Evolutionary conservation across 768 basidiomycete genomes (phyloP), one percentile per base, ranked within the genome.

Genomic region (Chalciporus chontae): DNA sequence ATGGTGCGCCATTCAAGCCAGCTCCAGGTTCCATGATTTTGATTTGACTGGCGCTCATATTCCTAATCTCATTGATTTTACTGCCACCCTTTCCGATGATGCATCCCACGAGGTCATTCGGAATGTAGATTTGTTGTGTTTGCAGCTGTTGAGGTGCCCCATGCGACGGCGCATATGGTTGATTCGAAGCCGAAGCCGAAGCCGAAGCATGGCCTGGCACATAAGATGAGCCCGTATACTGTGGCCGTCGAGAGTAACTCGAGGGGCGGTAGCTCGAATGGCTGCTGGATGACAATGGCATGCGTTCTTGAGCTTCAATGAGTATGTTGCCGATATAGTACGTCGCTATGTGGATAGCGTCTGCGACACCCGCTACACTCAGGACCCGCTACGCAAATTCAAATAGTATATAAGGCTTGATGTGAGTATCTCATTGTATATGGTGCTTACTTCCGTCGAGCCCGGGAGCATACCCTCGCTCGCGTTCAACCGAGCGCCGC

Each of bases 261-360:
- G 86, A 75, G 40, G 88, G 92, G 40, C 84, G 85, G 65, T 85
- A 90, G 36, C 58, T 68, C 19, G 73, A 67, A 61, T 73, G 70
- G 44, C 78, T 71, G 50, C 34, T 36, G n/a, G 34, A 36, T 3
- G 83, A 73, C 44, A 88, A 75, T 4, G 89, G 89, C 79, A 81
- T 81, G 51, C 87, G 85, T 54, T 91, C 89, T 64, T 91, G 86
- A 6, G 92, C 87, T 67, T 96, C 93, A 58, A 95, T 87, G 47
- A 99, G 84, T 61, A 98, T 96, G 56, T 94, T 97, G 48, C 96
- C 96, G 54, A 99, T 94, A 69, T 99, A 98, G 73, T 98, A 99
- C 4, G 95, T 97, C 36, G 96, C 96, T 55, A 99, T 99, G 69
- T 99, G 96, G 50, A 99, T 94, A 26, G 96, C 96, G 67, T 99